Conservation (phyloP, 352 stramenopile genomes). For the Pythium myriotylum region DNA sequence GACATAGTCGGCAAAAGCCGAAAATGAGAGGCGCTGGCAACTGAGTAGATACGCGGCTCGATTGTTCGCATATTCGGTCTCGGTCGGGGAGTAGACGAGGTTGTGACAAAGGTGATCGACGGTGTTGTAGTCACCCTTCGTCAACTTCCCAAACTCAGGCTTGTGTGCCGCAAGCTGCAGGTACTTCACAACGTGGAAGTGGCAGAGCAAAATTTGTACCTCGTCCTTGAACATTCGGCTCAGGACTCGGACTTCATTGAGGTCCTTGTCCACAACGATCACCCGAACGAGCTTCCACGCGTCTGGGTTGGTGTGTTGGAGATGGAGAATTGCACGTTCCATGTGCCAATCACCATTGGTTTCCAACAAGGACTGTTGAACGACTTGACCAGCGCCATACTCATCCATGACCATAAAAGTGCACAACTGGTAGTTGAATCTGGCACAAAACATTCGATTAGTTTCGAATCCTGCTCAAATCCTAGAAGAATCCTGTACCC, state of each 20-base stretch:
- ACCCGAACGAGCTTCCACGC: background rate
- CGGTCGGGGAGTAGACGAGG: conserved; percentile 19
- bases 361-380: conserved; percentile 17
- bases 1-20: conserved; percentile 29
- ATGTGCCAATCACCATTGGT: conserved; percentile 18
- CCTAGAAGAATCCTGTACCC: no score
- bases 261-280: conserved; percentile 22
- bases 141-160: no score
- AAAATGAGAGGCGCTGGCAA: conserved; percentile 3
- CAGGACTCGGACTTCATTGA: no score
- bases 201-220: conserved; percentile 5
- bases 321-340: conserved; percentile 1
- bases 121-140: conserved; percentile 10
- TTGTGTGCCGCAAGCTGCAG: conserved; percentile 3
- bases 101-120: conserved; percentile 15
- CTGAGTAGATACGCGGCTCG: background rate
- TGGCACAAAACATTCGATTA: background rate
- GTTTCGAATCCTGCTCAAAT: background rate
- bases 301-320: background rate
- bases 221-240: background rate
- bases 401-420: conserved; percentile 23
- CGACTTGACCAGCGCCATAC: conserved; percentile 7
- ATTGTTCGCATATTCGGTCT: conserved; percentile 13
- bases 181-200: conserved; percentile 21
- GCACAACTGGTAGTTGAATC: conserved; percentile 12